Conservation (phyloP, 1,284 basidiomycete genomes). For the Apiotrichum gracile region DNA sequence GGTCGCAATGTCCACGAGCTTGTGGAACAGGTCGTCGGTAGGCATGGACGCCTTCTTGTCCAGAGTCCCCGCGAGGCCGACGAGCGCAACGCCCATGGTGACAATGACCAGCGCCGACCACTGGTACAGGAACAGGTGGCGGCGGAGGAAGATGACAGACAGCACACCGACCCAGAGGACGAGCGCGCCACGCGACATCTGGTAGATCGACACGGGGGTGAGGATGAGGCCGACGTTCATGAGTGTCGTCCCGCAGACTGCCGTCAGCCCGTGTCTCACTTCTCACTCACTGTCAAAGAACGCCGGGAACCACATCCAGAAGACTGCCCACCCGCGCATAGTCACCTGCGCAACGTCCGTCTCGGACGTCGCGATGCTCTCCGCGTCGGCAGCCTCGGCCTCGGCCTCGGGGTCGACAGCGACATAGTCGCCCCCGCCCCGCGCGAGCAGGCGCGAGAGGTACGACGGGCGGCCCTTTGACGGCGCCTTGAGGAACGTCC, state of each 20-base stretch:
- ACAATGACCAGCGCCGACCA: constrained; percentile 89
- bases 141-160: constrained; percentile 83
- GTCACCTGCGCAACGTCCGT: constrained; percentile 2
- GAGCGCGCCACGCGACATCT: constrained; percentile 94
- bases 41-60: constrained; percentile 40
- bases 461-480: constrained; percentile 8
- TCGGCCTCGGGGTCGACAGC: constrained; percentile 10
- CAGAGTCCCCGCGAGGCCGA: constrained; percentile 85
- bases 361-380: constrained; percentile 1
- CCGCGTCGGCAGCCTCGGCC: constrained; percentile 14
- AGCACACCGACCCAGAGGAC: constrained; percentile 94
- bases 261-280: not conserved
- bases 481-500: constrained; percentile 43
- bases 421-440: constrained; percentile 21
- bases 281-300: constrained; percentile 45
- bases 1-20: not conserved
- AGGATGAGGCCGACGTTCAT: constrained; percentile 95
- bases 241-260: constrained; percentile 54
- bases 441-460: constrained; percentile 3
- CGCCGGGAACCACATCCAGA: constrained; percentile 46
- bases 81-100: constrained; percentile 81
- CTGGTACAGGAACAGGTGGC: constrained; percentile 50
- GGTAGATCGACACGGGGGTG: constrained; percentile 95
- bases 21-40: not conserved
- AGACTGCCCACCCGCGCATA: constrained; percentile 34